Evolutionary conservation across 2,329 filamentous ascomycete species (phyloP).

Genomic region (Ceratocystis papillata): DNA sequence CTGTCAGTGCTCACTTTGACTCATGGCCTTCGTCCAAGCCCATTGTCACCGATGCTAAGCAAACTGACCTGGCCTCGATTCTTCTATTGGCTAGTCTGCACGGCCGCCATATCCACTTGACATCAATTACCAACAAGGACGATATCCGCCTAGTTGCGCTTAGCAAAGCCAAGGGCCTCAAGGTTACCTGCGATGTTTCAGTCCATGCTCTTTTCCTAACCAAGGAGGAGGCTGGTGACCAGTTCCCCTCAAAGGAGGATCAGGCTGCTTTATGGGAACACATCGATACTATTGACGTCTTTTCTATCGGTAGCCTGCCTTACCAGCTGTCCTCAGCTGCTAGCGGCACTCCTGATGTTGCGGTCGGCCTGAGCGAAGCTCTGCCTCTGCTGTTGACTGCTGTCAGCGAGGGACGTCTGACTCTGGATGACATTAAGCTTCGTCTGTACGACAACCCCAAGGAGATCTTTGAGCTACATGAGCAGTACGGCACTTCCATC

Average conservation of each 20-base stretch:
- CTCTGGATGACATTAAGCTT: slow-evolving; percentile 59
- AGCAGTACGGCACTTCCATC: slow-evolving; percentile 60
- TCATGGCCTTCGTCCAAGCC: slow-evolving; percentile 69
- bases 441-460: slow-evolving; percentile 69
- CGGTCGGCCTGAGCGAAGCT: slow-evolving; percentile 60
- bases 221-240: slow-evolving; percentile 53
- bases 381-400: slow-evolving; percentile 66
- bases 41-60: slow-evolving; percentile 70
- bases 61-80: slow-evolving; percentile 70
- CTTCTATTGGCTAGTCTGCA: slow-evolving; percentile 67
- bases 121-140: slow-evolving; percentile 69
- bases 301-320: slow-evolving; percentile 67
- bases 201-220: slow-evolving; percentile 68
- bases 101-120: slow-evolving; percentile 67
- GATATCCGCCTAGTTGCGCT: slow-evolving; percentile 67
- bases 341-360: slow-evolving; percentile 40
- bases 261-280: slow-evolving; percentile 66
- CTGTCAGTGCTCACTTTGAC: slow-evolving; percentile 67
- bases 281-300: slow-evolving; percentile 62
- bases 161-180: slow-evolving; percentile 69
- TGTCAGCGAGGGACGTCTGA: slow-evolving; percentile 61
- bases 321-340: slow-evolving; percentile 53
- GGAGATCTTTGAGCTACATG: slow-evolving; percentile 71
- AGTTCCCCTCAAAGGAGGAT: slow-evolving; percentile 56
- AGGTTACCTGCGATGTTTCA: slow-evolving; percentile 73